phyloP scores from a whole-genome alignment of 768 basidiomycete species.

The Macrolepiota albuminosa region DNA sequence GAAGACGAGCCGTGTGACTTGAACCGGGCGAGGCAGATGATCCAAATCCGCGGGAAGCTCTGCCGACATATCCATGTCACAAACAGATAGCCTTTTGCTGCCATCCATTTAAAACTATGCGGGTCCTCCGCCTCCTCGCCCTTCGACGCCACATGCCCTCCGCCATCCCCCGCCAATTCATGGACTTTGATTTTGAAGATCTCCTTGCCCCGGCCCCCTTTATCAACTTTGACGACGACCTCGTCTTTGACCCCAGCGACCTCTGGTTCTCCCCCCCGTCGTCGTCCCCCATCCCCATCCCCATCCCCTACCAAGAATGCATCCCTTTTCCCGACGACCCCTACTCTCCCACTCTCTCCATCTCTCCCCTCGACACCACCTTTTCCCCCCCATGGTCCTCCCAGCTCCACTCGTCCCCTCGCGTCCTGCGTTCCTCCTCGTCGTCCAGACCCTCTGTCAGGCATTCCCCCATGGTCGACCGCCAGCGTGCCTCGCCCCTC shows the following conservation, averaged over 20 bases:
- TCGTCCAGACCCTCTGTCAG: constrained; percentile 34
- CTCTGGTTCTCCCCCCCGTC: constrained; percentile 50
- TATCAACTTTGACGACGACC: constrained; percentile 33
- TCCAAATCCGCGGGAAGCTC: neutral
- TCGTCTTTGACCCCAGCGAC: constrained; percentile 20
- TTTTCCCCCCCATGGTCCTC: constrained; percentile 62
- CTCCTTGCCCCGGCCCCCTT: constrained; percentile 29
- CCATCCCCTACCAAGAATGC: constrained; percentile 46
- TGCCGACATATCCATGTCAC: constrained; percentile 9
- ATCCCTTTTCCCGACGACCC: constrained; percentile 45
- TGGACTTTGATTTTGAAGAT: constrained; percentile 60
- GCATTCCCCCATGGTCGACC: constrained; percentile 44
- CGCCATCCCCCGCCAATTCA: constrained; percentile 25
- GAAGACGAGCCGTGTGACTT: neutral
- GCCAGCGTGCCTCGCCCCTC: constrained; percentile 40
- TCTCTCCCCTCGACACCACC: constrained; percentile 59
- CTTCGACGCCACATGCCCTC: constrained; percentile 35
- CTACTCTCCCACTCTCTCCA: constrained; percentile 42
- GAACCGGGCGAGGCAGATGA: too few species aligned
- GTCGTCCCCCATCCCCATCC: constrained; percentile 65
- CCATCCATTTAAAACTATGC: constrained; percentile 40
- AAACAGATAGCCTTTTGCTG: constrained; percentile 1
- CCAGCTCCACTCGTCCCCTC: constrained; percentile 56
- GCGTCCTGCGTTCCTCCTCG: constrained; percentile 39
- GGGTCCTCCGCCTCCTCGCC: constrained; percentile 22